These are phyloP conservation scores for Trichophyton simii DNA, from an alignment of 2,329 filamentous ascomycete genomes.

Conservation along the genomic window DNA sequence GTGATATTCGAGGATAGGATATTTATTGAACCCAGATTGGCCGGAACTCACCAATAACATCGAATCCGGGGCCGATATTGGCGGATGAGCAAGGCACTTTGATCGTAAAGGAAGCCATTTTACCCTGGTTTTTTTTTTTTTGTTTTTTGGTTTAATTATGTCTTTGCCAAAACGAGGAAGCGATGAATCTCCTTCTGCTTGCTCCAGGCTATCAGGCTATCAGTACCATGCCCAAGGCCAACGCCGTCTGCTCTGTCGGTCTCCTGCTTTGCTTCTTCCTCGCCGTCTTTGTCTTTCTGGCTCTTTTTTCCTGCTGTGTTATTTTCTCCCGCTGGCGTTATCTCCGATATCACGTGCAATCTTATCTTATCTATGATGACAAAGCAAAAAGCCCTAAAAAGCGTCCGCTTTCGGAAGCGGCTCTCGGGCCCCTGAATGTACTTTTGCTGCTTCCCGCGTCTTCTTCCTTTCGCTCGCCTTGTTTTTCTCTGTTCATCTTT, in stretches of 20 bases:
- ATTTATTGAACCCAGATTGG: neutral
- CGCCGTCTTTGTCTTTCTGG: neutral
- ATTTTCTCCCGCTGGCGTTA: neutral
- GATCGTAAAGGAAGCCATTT: conserved; percentile 44
- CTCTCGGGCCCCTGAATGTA: neutral
- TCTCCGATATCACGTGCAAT: neutral
- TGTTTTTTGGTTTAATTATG: too few relatives aligned
- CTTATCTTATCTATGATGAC: neutral
- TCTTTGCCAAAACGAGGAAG: neutral
- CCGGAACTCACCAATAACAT: conserved; percentile 54
- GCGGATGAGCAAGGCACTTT: conserved; percentile 86
- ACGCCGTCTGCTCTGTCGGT: neutral
- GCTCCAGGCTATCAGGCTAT: neutral
- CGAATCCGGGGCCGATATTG: conserved; percentile 95
- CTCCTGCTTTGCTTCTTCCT: neutral
- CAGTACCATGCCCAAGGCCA: neutral
- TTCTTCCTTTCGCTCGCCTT: neutral
- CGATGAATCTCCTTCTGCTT: neutral
- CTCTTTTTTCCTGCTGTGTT: neutral
- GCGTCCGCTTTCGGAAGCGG: neutral
- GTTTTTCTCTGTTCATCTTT: neutral
- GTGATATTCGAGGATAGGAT: too few relatives aligned
- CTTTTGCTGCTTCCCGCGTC: too few relatives aligned
- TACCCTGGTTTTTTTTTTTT: neutral
- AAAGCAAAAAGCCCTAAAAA: neutral